These are phyloP conservation scores for Tylopilus rubrobrunneus DNA, from an alignment of 768 basidiomycete genomes.

Conservation along the genomic window DNA sequence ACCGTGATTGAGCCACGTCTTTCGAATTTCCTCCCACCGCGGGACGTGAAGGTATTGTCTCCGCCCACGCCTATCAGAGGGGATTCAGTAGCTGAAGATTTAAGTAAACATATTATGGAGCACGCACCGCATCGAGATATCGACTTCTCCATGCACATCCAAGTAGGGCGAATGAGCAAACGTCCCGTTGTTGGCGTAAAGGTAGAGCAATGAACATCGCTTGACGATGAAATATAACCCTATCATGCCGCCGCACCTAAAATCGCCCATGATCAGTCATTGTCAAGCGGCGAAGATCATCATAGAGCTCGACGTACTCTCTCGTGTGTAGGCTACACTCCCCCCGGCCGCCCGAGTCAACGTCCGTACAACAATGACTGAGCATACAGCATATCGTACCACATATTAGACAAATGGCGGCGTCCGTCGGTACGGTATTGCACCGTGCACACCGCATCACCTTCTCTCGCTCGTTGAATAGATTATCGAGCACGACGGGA, in stretches of 20 bases:
- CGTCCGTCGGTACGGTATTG: conserved; percentile 72
- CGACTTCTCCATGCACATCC: conserved; percentile 91
- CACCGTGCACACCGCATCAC: conserved; percentile 74
- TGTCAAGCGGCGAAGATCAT: not conserved
- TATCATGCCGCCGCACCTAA: conserved; percentile 84
- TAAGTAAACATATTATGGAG: not conserved
- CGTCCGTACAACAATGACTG: conserved; percentile 85
- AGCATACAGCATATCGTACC: conserved; percentile 86
- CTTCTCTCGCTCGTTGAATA: conserved; percentile 75
- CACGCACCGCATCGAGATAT: conserved; percentile 81
- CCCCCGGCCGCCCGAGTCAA: conserved; percentile 54
- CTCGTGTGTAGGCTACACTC: conserved; percentile 96
- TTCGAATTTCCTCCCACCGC: conserved; percentile 88
- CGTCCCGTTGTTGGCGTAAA: conserved; percentile 86
- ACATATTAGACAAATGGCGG: conserved; percentile 90
- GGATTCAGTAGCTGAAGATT: not conserved
- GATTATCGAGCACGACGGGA: conserved; percentile 75
- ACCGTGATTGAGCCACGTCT: conserved; percentile 85
- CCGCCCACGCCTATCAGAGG: conserved; percentile 69
- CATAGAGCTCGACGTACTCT: conserved; percentile 50
- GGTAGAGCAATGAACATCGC: conserved; percentile 83
- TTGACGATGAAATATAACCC: conserved; percentile 92
- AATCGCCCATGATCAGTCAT: too few relatives aligned
- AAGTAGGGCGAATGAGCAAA: conserved; percentile 88
- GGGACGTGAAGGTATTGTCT: conserved; percentile 82